Evolutionary conservation across 2,329 filamentous ascomycete species (phyloP).

Genomic region (Talaromyces pinophilus): DNA sequence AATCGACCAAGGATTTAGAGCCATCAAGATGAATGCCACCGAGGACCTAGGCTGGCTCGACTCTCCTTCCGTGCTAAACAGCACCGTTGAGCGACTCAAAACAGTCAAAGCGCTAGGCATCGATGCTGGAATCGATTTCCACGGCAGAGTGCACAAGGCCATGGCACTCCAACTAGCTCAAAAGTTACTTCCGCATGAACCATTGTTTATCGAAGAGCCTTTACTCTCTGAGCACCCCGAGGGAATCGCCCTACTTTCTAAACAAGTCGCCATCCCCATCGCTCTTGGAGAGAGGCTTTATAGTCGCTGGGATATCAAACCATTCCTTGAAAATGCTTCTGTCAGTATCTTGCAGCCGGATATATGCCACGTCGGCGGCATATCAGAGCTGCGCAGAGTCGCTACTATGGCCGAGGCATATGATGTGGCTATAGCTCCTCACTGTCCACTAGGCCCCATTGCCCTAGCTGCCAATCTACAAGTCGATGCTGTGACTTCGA

Average conservation of each 20-base stretch:
- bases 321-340: conserved; percentile 66
- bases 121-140: conserved; percentile 75
- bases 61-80: conserved; percentile 64
- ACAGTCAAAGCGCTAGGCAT: conserved; percentile 69
- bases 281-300: conserved; percentile 72
- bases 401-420: conserved; percentile 72
- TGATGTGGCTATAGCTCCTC: conserved; percentile 71
- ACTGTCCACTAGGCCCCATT: conserved; percentile 72
- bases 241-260: conserved; percentile 62
- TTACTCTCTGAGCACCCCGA: conserved; percentile 69
- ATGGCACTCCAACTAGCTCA: conserved; percentile 77
- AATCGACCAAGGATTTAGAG: conserved; percentile 43
- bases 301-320: conserved; percentile 71
- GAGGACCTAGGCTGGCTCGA: conserved; percentile 77
- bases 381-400: conserved; percentile 69
- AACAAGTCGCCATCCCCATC: conserved; percentile 63
- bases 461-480: conserved; percentile 71
- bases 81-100: conserved; percentile 66
- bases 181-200: conserved; percentile 65
- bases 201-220: conserved; percentile 74
- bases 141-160: conserved; percentile 74
- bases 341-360: conserved; percentile 75
- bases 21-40: conserved; percentile 76
- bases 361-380: conserved; percentile 70
- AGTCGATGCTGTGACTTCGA: conserved; percentile 62